Percentiles rank a stretch among this genome's conserved stretches.
These are phyloP conservation scores for Brachypodium distachyon DNA, from an alignment of 202 grass and related monocot genomes.

Conservation along the genomic window DNA sequence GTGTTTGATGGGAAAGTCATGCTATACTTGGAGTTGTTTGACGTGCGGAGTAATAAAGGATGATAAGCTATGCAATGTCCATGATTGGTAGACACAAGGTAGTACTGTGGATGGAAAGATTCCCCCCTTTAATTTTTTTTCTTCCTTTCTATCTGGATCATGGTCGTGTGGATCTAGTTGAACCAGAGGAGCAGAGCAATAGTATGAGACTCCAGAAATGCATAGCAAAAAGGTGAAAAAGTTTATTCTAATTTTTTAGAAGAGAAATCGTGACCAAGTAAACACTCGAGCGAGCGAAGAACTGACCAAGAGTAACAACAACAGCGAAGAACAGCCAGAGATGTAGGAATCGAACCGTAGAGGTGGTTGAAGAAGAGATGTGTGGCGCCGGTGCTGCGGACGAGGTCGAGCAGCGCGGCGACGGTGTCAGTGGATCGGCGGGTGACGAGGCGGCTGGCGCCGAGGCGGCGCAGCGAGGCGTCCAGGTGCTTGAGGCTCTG, in stretches of 20 bases:
- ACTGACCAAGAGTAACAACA: background rate
- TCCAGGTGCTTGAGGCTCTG: conserved; percentile 89
- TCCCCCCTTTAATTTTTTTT: background rate
- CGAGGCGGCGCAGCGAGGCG: conserved; percentile 76
- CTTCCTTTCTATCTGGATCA: conserved; percentile 19
- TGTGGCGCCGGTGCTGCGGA: conserved; percentile 60
- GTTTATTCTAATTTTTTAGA: background rate
- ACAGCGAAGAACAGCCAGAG: background rate
- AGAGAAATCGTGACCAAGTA: background rate
- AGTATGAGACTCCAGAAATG: background rate
- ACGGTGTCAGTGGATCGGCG: conserved; percentile 58
- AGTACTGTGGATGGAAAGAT: conserved; percentile 18
- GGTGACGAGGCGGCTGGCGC: conserved; percentile 60
- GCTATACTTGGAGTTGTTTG: conserved; percentile 19
- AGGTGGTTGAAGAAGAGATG: conserved; percentile 97
- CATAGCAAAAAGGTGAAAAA: background rate
- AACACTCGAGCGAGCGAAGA: conserved; percentile 3
- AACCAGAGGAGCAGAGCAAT: background rate
- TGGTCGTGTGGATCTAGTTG: conserved; percentile 14
- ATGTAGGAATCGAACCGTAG: conserved; percentile 50
- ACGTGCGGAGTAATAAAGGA: conserved; percentile 11
- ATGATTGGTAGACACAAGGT: conserved; percentile 3
- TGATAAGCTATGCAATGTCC: conserved; percentile 8
- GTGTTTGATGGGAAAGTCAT: conserved; percentile 15
- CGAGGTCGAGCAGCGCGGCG: conserved; percentile 64